Base-by-base conservation (phyloP, 2,329 filamentous ascomycete species). In the Sporothrix pseudoabietina region DNA sequence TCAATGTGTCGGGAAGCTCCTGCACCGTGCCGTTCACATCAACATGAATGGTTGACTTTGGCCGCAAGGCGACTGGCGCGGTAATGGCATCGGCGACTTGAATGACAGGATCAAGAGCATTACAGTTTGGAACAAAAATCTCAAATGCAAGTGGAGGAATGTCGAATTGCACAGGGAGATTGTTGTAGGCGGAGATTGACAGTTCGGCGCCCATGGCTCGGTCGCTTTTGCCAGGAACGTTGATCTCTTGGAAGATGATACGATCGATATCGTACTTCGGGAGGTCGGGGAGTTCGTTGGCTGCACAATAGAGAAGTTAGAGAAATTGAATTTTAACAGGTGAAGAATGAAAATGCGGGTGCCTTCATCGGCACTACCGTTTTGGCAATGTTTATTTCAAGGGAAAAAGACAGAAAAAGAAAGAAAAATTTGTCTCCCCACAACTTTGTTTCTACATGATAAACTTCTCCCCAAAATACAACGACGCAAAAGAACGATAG, bases 71-170 rank as follows among this genome's bases (percentile, higher is more conserved):
- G 47, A 97, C 83, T 54, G 85, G 82, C 22, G 87, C 86, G 0
- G 93, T 97, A 22, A 86, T 85, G 8, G 93, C 94, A 77, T 92
- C 89, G 3, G 93, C 94, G 72, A 98, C 87, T 76, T 89, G 85
- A 77, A 99, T 96, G 75, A 90, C 89, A 3, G 91, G 87, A 72
- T 96, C 90, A 30, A 88, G 84, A 4, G 87, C 84, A 35, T 87
- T 85, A 82, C 96, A 99, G 75, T 94, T 94, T 59, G 93, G 91
- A 6, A 98, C 90, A 65, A 97, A 85, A 41, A 98, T 89, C 75
- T 94, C 90, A 79, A 98, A 98, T 0, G 89, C 90, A 73, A 98
- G 89, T 52, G 91, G 85, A 14, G 96, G 96, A 26, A 98, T 84
- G 30, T 89, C 87, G 71, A 98, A 84, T 74, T 90, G 87, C 69